Conservation (phyloP, 2,329 filamentous ascomycete genomes). For the Fusarium sp. region DNA sequence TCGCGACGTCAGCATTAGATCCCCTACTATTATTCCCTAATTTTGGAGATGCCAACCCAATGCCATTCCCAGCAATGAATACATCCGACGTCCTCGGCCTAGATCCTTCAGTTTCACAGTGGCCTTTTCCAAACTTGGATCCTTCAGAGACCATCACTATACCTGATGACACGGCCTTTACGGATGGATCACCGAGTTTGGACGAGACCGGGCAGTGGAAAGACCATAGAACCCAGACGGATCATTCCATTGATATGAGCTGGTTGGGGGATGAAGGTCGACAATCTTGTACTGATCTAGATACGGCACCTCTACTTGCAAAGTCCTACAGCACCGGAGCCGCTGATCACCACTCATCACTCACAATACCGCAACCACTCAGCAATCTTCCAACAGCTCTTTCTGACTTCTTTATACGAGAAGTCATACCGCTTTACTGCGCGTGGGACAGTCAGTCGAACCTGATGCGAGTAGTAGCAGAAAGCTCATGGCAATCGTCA, state of each 20-base stretch:
- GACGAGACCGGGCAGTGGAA: not conserved
- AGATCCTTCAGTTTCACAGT: not conserved
- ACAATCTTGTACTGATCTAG: not conserved
- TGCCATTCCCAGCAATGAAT: not conserved
- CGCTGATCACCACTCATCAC: too few relatives aligned
- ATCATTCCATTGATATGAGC: not conserved
- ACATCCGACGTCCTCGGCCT: not conserved
- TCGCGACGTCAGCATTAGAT: not conserved
- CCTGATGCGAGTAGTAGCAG: not conserved
- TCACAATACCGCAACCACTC: not conserved
- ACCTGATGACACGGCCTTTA: not conserved
- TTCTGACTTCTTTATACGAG: not conserved
- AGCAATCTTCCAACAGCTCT: not conserved
- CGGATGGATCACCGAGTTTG: not conserved
- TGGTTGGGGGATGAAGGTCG: accelerated
- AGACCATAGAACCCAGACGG: accelerated
- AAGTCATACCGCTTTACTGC: not conserved
- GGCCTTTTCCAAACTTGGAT: not conserved
- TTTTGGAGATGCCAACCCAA: not conserved
- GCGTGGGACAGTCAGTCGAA: not conserved
- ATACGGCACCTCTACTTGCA: not conserved
- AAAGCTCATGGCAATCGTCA: not conserved
- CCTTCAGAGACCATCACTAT: accelerated
- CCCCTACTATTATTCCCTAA: not conserved
- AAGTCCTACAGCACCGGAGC: accelerated